Base-by-base conservation (phyloP, 176 grass and related monocot species). In the Rhipidocladum racemiflorum region DNA sequence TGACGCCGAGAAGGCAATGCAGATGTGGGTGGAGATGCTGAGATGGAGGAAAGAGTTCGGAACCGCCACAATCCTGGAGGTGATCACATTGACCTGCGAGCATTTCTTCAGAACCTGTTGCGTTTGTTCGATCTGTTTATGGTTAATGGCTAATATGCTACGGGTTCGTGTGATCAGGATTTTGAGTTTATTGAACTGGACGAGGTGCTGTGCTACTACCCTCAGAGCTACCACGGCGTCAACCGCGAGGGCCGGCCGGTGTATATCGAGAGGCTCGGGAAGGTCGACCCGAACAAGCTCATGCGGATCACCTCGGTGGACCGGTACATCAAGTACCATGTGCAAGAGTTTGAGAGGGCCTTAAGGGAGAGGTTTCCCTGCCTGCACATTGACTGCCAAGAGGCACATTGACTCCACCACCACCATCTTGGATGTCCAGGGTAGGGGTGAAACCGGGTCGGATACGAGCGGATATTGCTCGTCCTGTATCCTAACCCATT, bases 311-410 rank as follows among this genome's bases (percentile, higher is more conserved):
- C 97, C 44, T 87, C 93, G 3, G 85, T 91, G 20, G 97, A 96
- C 74, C 83, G 97, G 48, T 99, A 95, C 91, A 93, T 99, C 85
- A 99, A 93, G 81, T 99, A 99, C 71, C 97, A 99, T 85, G 93
- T 99, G 13, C 97, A 99, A 54, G 93, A 99, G 76, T 99, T 99
- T 85, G 97, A 99, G 86, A 95, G 91, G 74, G 89, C 97, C 45
- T 93, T 99, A 79, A 83, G 90, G 54, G 97, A 96, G 81, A 95
- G 30, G 85, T 99, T n/a, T 96, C 83, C 97, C 97, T 85, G 91
- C 97, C 50, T 99, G 97, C 75, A 90, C 97, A 77, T 79, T 99
- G 83, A 89, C 97, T 87, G 97, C 93, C 74, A 96, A 99, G 87
- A 87, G 89, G 77, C 97, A 90, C 65, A 93, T 99, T 61, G 89